Conservation (phyloP, 345 rosid species). For the Rhodamnia rubescens region DNA sequence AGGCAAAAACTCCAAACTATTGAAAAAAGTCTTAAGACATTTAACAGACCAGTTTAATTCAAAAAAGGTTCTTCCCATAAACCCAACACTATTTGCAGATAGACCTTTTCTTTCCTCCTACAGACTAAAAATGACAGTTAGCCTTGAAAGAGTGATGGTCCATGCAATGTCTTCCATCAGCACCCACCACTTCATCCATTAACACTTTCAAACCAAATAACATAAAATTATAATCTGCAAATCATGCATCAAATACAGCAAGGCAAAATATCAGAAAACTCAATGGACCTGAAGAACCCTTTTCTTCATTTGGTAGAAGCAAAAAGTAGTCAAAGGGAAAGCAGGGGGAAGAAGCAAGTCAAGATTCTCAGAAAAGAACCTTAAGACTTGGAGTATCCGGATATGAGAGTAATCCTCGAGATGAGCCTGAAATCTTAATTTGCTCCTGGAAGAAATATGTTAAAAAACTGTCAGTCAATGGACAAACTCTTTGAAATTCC, state of each 20-base stretch:
- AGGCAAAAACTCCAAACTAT: not conserved
- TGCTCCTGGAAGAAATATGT: conserved; percentile 44
- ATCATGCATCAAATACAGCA: not conserved
- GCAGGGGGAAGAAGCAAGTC: not conserved
- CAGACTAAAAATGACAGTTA: not conserved
- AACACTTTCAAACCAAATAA: not conserved
- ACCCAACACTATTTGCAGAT: not conserved
- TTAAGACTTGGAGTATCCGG: conserved; percentile 24
- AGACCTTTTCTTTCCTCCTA: not conserved
- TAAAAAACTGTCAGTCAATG: not conserved
- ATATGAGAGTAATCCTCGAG: conserved; percentile 32
- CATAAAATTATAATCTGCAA: not conserved
- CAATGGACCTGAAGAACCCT: not conserved
- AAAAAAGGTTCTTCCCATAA: not conserved
- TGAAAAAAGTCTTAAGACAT: not conserved
- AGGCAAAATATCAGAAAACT: not conserved
- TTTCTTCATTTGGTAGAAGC: not conserved
- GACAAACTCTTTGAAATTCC: not conserved
- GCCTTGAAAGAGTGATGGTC: not conserved
- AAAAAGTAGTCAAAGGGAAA: not conserved
- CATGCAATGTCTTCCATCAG: not conserved
- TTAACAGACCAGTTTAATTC: not conserved
- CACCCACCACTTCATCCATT: not conserved
- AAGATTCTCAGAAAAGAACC: conserved; percentile 20
- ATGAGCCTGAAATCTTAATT: conserved; percentile 42